A percentile compares a stretch with the other conserved stretches of the same genome.
Conservation (phyloP, 2,329 filamentous ascomycete genomes). For the Penicillium sclerotiorum region DNA sequence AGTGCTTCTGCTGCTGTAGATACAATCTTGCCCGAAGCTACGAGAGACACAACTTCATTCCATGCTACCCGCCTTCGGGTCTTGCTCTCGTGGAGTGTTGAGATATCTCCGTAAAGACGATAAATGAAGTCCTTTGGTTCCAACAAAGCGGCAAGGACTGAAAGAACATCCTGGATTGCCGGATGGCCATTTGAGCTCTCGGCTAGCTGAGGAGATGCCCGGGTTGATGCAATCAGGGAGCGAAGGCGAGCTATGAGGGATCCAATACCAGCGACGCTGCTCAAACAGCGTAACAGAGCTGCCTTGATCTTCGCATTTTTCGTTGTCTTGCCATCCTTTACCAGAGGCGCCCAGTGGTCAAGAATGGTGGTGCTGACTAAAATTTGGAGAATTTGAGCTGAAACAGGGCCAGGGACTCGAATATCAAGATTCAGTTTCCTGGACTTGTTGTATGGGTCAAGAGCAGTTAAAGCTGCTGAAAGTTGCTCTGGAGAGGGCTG, state of each 20-base stretch:
- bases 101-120: conserved; percentile 51
- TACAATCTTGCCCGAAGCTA: conserved; percentile 63
- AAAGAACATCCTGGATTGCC: conserved; percentile 38
- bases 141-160: conserved; percentile 46
- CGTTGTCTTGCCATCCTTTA: conserved; percentile 25
- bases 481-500: conserved; percentile 42
- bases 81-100: conserved; percentile 40
- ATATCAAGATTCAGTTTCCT: conserved; percentile 55
- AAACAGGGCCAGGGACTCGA: conserved; percentile 64
- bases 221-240: conserved; percentile 51
- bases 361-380: conserved; percentile 75
- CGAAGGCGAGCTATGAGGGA: conserved; percentile 72
- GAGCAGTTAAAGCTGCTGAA: conserved; percentile 30
- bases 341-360: conserved; percentile 75
- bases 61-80: conserved; percentile 58
- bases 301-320: conserved; percentile 31
- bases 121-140: conserved; percentile 45
- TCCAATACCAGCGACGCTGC: conserved; percentile 75
- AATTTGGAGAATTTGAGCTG: conserved; percentile 73
- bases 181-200: conserved; percentile 38
- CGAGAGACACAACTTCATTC: conserved; percentile 63
- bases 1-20: conserved; percentile 60
- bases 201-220: conserved; percentile 27
- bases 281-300: conserved; percentile 64
- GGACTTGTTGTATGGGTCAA: conserved; percentile 38